These are phyloP conservation scores for Fusarium sp. DNA, from an alignment of 2,329 filamentous ascomycete genomes.

Conservation along the genomic window DNA sequence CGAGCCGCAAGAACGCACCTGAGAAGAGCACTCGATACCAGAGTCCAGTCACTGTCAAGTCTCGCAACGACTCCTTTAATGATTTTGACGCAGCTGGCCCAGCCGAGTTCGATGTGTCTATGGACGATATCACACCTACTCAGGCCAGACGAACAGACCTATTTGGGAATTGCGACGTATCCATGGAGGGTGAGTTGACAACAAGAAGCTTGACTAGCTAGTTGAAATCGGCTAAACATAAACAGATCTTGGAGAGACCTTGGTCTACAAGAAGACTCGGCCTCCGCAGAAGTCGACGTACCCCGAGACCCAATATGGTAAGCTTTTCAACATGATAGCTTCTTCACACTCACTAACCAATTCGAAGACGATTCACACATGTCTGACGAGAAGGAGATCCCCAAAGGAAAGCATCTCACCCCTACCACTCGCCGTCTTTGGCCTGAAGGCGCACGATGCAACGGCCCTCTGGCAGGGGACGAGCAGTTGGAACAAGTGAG, in stretches of 20 bases:
- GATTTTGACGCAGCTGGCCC: not conserved
- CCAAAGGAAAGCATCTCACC: conserved; percentile 51
- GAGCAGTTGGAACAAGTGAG: not conserved
- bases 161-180: not conserved
- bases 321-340: not conserved
- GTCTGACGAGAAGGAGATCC: conserved; percentile 56
- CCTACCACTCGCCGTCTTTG: conserved; percentile 56
- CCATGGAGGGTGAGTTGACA: conserved; percentile 3
- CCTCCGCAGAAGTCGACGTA: not conserved
- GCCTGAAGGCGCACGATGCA: conserved; percentile 49
- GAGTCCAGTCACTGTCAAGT: conserved; percentile 16
- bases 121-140: not conserved
- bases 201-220: not conserved
- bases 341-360: not conserved
- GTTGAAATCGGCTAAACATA: not conserved
- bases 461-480: not conserved
- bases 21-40: not conserved
- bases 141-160: not conserved
- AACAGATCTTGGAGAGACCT: not conserved
- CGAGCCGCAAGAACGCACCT: not conserved
- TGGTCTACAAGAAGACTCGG: conserved; percentile 1
- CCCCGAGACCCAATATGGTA: not conserved
- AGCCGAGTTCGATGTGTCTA: conserved; percentile 8
- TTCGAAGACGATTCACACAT: conserved; percentile 25
- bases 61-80: conserved; percentile 19